These are phyloP conservation scores for Pugionium cornutum DNA, from an alignment of 345 rosid genomes.

Conservation along the genomic window DNA sequence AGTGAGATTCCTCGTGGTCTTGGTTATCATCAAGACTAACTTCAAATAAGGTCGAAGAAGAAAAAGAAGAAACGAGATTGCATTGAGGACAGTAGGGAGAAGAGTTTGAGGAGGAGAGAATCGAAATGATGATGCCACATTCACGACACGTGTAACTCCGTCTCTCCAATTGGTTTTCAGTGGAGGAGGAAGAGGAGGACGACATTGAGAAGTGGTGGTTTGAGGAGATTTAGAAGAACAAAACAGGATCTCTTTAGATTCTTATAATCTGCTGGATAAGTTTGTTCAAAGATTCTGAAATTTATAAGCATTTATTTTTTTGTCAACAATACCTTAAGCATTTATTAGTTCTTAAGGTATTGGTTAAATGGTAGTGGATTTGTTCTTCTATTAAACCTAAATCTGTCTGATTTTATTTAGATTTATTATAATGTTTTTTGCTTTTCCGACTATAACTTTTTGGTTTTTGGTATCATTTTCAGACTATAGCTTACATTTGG, in stretches of 20 bases:
- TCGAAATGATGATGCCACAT: constrained; percentile 45
- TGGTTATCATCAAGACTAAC: constrained; percentile 13
- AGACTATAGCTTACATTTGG: no score
- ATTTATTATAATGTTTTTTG: no score
- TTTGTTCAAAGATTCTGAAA: not conserved
- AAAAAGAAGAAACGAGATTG: not conserved
- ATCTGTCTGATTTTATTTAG: no score
- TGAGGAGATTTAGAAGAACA: constrained; percentile 9
- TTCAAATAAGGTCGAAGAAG: constrained; percentile 9
- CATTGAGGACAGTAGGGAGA: constrained; percentile 44
- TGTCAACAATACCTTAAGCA: not conserved
- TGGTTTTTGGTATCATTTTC: no score
- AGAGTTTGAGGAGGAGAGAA: constrained; percentile 26
- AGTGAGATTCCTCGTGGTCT: constrained; percentile 37
- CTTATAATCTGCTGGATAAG: not conserved
- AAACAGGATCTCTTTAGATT: no score
- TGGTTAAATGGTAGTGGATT: no score
- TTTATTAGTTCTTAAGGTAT: not conserved
- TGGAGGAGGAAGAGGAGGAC: not conserved
- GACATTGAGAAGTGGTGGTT: constrained; percentile 27
- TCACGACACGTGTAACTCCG: constrained; percentile 47
- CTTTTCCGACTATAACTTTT: no score
- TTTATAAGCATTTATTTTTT: not conserved
- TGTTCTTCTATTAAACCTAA: no score
- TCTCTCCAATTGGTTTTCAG: constrained; percentile 3